A percentile compares a stretch with the other conserved stretches of the same genome.
Conservation (phyloP, 163 green algal species). For the Prototheca cutis region DNA sequence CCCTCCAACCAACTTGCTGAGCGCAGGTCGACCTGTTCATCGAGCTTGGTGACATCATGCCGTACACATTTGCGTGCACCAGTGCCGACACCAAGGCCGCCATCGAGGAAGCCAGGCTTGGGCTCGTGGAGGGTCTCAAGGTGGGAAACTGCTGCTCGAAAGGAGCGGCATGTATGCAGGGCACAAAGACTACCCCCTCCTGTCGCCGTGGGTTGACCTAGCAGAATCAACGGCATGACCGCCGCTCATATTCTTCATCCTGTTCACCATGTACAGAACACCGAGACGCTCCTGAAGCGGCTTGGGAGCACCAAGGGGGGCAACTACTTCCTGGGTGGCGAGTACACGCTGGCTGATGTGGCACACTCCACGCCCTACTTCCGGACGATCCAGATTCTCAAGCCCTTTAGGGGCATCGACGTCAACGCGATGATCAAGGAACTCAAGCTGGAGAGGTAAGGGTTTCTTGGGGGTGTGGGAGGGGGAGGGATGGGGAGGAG, state of each 20-base stretch:
- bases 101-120: neutral
- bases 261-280: neutral
- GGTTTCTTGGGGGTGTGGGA: neutral
- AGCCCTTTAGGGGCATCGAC: conserved; percentile 8
- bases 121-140: neutral
- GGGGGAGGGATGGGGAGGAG: neutral
- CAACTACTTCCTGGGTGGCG: conserved; percentile 10
- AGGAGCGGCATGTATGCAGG: too few species aligned
- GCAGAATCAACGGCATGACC: too few species aligned
- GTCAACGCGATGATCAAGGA: conserved; percentile 4
- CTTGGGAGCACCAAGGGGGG: conserved; percentile 8
- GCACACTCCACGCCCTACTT: neutral
- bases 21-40: neutral
- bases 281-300: neutral
- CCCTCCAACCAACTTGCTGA: too few species aligned
- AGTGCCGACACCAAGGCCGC: neutral
- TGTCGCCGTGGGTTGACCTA: too few species aligned
- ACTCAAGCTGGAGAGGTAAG: conserved; percentile 11
- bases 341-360: conserved; percentile 11
- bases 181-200: too few species aligned
- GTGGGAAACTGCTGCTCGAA: too few species aligned
- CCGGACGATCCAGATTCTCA: neutral
- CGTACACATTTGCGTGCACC: too few species aligned
- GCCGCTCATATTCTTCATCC: too few species aligned
- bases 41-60: too few species aligned